These are phyloP conservation scores for Wallacemonas collosoma DNA, from an alignment of 208 protist genomes.

Conservation along the genomic window DNA sequence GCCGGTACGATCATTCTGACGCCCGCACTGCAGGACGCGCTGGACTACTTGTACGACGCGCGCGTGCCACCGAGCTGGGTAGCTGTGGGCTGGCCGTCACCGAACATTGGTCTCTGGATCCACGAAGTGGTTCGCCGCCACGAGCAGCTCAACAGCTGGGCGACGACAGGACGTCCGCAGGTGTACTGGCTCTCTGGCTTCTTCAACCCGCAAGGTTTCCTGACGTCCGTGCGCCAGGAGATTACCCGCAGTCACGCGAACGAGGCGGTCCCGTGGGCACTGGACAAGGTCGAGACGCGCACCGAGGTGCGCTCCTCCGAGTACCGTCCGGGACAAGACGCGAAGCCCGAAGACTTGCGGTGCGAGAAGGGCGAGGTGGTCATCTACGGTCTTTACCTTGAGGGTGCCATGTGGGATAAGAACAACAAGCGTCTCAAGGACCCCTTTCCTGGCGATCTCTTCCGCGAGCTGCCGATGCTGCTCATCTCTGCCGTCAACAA, in stretches of 20 bases:
- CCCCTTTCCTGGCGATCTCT: constrained; percentile 95
- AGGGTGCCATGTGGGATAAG: constrained; percentile 97
- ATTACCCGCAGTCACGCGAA: constrained; percentile 91
- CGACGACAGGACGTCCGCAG: constrained; percentile 87
- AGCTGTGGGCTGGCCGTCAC: constrained; percentile 94
- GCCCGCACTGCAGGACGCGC: constrained; percentile 91
- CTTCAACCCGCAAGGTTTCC: constrained; percentile 99
- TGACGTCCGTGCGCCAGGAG: constrained; percentile 98
- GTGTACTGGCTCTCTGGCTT: constrained; percentile 98
- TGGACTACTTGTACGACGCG: constrained; percentile 97
- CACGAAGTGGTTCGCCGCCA: constrained; percentile 93
- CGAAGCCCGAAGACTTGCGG: constrained; percentile 88
- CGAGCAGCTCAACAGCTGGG: constrained; percentile 96
- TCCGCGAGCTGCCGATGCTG: constrained; percentile 96
- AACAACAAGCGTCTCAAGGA: constrained; percentile 92
- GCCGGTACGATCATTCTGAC: constrained; percentile 98
- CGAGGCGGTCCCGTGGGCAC: constrained; percentile 93
- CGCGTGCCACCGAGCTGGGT: constrained; percentile 96
- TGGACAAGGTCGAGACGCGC: constrained; percentile 95
- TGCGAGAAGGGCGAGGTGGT: constrained; percentile 96
- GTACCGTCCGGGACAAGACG: constrained; percentile 92
- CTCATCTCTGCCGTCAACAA: constrained; percentile 94
- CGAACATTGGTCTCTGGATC: constrained; percentile 98
- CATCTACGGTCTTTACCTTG: constrained; percentile 97
- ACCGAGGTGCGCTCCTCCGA: constrained; percentile 95